A percentile compares a stretch with the other conserved stretches of the same genome.
These are phyloP conservation scores for Poterioochromonas sp. DNA, from an alignment of 352 stramenopile genomes.

Conservation along the genomic window DNA sequence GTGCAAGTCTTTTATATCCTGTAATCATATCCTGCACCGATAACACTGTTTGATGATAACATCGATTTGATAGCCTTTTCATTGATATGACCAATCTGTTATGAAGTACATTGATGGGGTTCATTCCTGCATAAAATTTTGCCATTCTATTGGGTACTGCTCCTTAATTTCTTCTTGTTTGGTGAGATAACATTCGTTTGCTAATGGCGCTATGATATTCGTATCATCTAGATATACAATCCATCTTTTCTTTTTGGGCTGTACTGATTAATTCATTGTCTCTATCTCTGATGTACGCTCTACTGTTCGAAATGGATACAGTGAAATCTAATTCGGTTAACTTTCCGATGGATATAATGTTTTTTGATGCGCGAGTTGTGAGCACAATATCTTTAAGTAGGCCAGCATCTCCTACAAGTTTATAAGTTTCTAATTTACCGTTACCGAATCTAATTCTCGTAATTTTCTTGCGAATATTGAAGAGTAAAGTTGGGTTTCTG, in stretches of 20 bases:
- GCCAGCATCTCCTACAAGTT: slow-evolving; percentile 10
- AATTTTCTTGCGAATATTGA: slow-evolving; percentile 17
- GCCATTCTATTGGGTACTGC: slow-evolving; percentile 10
- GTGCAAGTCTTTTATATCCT: slow-evolving; percentile 14
- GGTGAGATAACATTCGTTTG: slow-evolving; percentile 13
- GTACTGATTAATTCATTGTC: slow-evolving; percentile 12
- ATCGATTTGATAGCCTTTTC: slow-evolving; percentile 14
- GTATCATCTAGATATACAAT: slow-evolving; percentile 12
- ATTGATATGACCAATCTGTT: slow-evolving; percentile 15
- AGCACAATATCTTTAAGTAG: slow-evolving; percentile 13
- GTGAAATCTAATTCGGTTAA: slow-evolving; percentile 15
- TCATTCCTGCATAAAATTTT: slow-evolving; percentile 13
- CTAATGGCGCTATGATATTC: slow-evolving; percentile 13
- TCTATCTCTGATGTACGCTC: slow-evolving; percentile 8
- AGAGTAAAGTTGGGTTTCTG: slow-evolving; percentile 13
- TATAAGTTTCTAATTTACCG: slow-evolving; percentile 17
- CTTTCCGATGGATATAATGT: slow-evolving; percentile 7
- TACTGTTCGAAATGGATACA: slow-evolving; percentile 8
- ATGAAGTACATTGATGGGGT: slow-evolving; percentile 13
- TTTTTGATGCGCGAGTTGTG: slow-evolving; percentile 11
- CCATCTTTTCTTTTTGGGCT: slow-evolving; percentile 4
- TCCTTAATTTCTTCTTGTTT: slow-evolving; percentile 17
- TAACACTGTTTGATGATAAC: slow-evolving; percentile 15
- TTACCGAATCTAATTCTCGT: slow-evolving; percentile 14
- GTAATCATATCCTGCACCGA: slow-evolving; percentile 11